Evolutionary conservation across 2,329 filamentous ascomycete genomes (phyloP).

Genomic region (Penicillium sp.): DNA sequence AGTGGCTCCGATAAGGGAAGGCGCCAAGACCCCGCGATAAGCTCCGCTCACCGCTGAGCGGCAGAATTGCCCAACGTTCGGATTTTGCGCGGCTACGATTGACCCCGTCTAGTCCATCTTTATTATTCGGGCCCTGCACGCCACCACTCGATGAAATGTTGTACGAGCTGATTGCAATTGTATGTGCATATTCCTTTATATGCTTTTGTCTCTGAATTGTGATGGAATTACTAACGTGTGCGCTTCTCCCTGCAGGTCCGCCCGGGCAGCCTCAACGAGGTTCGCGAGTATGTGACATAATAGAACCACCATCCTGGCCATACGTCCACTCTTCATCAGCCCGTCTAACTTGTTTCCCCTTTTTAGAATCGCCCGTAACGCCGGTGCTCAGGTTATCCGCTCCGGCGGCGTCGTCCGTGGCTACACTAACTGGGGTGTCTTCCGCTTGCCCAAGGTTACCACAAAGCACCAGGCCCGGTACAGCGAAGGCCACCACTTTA

Average conservation of each 20-base stretch:
- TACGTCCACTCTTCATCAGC: not conserved
- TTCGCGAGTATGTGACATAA: conserved; percentile 77
- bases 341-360: conserved; percentile 6
- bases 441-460: conserved; percentile 78
- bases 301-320: conserved; percentile 5
- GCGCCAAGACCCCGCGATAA: conserved; percentile 37
- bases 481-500: conserved; percentile 90
- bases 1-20: conserved; percentile 29
- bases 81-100: not conserved
- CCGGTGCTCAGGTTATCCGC: conserved; percentile 80
- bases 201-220: not conserved
- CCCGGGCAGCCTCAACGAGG: conserved; percentile 84
- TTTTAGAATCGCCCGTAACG: conserved; percentile 79
- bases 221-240: conserved; percentile 14
- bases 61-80: too few relatives aligned
- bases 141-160: conserved; percentile 66
- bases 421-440: conserved; percentile 93
- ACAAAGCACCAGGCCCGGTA: conserved; percentile 83
- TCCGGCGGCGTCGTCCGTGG: conserved; percentile 88
- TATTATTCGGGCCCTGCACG: conserved; percentile 21
- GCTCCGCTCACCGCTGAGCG: conserved; percentile 21
- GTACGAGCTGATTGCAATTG: conserved; percentile 96
- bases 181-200: conserved; percentile 53
- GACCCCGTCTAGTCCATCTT: conserved; percentile 18
- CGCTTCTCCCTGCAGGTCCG: conserved; percentile 69